A percentile compares a stretch with the other conserved stretches of the same genome.
Evolutionary conservation across 2,329 filamentous ascomycete species (phyloP).

Genomic region (Hypoxylon sp.): DNA sequence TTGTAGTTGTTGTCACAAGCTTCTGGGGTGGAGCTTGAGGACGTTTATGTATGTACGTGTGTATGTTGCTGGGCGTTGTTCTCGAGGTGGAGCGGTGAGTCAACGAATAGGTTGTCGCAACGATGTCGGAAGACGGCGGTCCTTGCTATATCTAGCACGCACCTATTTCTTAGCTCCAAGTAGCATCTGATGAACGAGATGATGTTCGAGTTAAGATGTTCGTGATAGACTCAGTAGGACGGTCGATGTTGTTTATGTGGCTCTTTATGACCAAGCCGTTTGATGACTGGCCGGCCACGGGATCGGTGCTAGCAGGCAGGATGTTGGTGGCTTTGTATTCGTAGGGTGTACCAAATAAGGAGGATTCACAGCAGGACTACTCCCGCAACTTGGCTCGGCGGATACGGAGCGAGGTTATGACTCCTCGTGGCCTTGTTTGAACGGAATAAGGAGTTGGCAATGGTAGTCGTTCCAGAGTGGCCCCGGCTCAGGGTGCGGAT

Average conservation of each 20-base stretch:
- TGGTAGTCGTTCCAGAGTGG: constrained; percentile 45
- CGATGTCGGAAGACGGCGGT: constrained; percentile 45
- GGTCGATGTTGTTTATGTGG: constrained; percentile 40
- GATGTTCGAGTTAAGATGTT: constrained; percentile 31
- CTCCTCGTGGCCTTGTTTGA: constrained; percentile 55
- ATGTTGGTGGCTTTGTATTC: constrained; percentile 48
- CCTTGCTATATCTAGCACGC: constrained; percentile 49
- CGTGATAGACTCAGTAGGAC: constrained; percentile 31
- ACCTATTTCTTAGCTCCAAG: constrained; percentile 46
- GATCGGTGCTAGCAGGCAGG: constrained; percentile 37
- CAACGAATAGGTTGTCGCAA: constrained; percentile 45
- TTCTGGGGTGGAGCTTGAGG: constrained; percentile 34
- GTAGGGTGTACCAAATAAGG: constrained; percentile 55
- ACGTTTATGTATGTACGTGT: constrained; percentile 22
- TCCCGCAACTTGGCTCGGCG: constrained; percentile 51
- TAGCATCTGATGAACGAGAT: constrained; percentile 49
- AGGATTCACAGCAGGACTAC: constrained; percentile 43
- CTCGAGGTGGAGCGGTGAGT: constrained; percentile 44
- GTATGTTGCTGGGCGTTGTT: constrained; percentile 39
- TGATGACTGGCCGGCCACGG: constrained; percentile 46
- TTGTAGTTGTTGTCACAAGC: constrained; percentile 43
- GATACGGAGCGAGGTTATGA: constrained; percentile 58
- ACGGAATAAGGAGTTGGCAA: constrained; percentile 38
- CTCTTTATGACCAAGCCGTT: constrained; percentile 46
- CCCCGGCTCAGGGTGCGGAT: constrained; percentile 48